Evolutionary conservation across 768 basidiomycete genomes (phyloP).

Genomic region (Dioszegia hungarica): DNA sequence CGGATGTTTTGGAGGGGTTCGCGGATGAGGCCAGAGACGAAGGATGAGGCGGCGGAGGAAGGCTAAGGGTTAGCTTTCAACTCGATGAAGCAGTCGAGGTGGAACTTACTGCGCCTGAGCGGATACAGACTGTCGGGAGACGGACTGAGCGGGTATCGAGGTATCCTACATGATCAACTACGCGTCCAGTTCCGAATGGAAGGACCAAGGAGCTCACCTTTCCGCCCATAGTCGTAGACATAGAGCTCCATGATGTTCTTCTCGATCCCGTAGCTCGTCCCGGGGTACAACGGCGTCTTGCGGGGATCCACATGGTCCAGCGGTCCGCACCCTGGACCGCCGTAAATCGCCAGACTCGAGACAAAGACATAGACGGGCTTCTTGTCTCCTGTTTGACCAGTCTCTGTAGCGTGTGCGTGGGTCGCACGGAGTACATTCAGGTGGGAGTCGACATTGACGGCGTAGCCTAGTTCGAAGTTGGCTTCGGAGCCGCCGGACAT

Average conservation of each 20-base stretch:
- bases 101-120: slow-evolving; percentile 42
- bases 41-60: slow-evolving; percentile 48
- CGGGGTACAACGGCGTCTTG: slow-evolving; percentile 46
- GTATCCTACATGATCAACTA: slow-evolving; percentile 27
- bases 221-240: slow-evolving; percentile 48
- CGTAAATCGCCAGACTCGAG: slow-evolving; percentile 47
- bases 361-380: slow-evolving; percentile 46
- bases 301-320: slow-evolving; percentile 39
- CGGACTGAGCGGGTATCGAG: slow-evolving; percentile 46
- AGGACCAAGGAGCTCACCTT: slow-evolving; percentile 23
- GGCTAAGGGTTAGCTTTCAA: slow-evolving; percentile 21
- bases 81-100: neutral
- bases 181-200: neutral
- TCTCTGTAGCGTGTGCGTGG: slow-evolving; percentile 31
- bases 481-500: slow-evolving; percentile 64
- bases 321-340: slow-evolving; percentile 42
- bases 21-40: slow-evolving; percentile 49
- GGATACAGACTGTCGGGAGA: slow-evolving; percentile 46
- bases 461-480: slow-evolving; percentile 57
- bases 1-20: slow-evolving; percentile 45
- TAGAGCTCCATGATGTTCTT: slow-evolving; percentile 48
- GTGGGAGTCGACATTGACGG: slow-evolving; percentile 49
- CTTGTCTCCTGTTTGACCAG: slow-evolving; percentile 15
- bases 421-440: slow-evolving; percentile 35
- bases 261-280: slow-evolving; percentile 45